phyloP scores from a whole-genome alignment of 495 filamentous ascomycete genomes.

The Hyphodiscus hymeniophilus region DNA sequence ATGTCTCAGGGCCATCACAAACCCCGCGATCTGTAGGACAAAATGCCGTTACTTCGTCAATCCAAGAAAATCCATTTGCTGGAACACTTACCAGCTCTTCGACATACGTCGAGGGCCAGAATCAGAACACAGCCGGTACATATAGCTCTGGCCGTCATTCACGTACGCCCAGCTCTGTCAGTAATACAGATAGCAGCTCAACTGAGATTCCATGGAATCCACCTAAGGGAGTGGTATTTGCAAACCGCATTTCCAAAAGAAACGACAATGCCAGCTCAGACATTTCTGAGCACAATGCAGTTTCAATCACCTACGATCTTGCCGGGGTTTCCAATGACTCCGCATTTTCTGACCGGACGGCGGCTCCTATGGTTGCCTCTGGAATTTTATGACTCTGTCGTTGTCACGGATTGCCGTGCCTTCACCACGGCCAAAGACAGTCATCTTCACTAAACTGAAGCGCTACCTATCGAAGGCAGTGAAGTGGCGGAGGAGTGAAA shows the following conservation, averaged over 20 bases:
- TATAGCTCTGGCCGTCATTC: not conserved
- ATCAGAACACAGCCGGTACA: not conserved
- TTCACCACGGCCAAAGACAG: not conserved
- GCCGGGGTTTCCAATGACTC: not conserved
- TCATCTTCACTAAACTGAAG: conserved; percentile 9
- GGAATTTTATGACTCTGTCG: not conserved
- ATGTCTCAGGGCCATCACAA: not conserved
- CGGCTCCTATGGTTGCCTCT: not conserved
- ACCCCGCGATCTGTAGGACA: not conserved
- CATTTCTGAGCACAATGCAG: not conserved
- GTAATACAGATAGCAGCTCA: not conserved
- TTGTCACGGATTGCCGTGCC: too few relatives aligned
- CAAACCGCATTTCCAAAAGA: not conserved
- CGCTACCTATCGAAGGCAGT: too few relatives aligned
- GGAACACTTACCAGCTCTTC: not conserved
- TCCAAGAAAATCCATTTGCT: not conserved
- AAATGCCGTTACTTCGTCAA: not conserved
- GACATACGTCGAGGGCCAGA: not conserved
- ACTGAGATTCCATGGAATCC: not conserved
- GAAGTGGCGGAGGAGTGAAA: not conserved
- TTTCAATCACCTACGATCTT: not conserved
- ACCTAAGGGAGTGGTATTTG: not conserved
- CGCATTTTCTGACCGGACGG: not conserved
- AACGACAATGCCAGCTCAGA: not conserved
- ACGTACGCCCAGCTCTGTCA: not conserved